phyloP scores from a whole-genome alignment of 176 grass and related monocot species.

The Pontederia paniculata region DNA sequence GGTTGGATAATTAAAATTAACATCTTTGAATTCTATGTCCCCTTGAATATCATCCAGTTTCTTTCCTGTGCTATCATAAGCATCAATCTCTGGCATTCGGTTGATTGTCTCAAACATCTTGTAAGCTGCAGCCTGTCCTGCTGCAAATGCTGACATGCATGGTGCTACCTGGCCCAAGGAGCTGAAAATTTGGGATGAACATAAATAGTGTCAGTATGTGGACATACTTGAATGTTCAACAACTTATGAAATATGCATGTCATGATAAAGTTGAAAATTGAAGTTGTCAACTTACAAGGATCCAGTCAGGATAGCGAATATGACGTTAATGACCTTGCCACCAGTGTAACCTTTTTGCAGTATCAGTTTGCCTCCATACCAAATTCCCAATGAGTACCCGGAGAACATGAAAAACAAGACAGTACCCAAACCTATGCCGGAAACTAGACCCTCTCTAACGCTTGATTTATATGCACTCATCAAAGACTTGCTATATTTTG shows the following conservation, averaged over 20 bases:
- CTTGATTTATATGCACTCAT: slow-evolving; percentile 62
- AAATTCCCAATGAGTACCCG: slow-evolving; percentile 91
- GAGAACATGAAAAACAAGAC: slow-evolving; percentile 90
- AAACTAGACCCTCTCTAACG: slow-evolving; percentile 70
- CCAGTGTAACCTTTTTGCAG: slow-evolving; percentile 76
- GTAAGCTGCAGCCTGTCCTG: slow-evolving; percentile 72
- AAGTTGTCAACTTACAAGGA: slow-evolving; percentile 67
- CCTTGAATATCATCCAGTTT: slow-evolving; percentile 67
- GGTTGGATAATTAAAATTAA: slow-evolving; percentile 76
- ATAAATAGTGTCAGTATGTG: not conserved
- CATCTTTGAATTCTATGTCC: slow-evolving; percentile 61
- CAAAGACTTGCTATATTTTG: slow-evolving; percentile 65
- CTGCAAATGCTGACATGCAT: slow-evolving; percentile 73
- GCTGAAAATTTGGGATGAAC: slow-evolving; percentile 29
- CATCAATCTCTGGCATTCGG: slow-evolving; percentile 70
- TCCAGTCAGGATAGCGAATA: slow-evolving; percentile 91
- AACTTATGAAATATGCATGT: not conserved
- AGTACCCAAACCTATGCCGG: slow-evolving; percentile 72
- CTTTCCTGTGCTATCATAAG: slow-evolving; percentile 40
- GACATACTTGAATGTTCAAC: slow-evolving; percentile 1
- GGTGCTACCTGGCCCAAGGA: slow-evolving; percentile 76
- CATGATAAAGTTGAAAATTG: not conserved
- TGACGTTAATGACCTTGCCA: slow-evolving; percentile 94
- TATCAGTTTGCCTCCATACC: slow-evolving; percentile 93
- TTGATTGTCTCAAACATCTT: slow-evolving; percentile 97